phyloP scores from a whole-genome alignment of 2,329 filamentous ascomycete genomes.

The Aspergillus quadricinctus region DNA sequence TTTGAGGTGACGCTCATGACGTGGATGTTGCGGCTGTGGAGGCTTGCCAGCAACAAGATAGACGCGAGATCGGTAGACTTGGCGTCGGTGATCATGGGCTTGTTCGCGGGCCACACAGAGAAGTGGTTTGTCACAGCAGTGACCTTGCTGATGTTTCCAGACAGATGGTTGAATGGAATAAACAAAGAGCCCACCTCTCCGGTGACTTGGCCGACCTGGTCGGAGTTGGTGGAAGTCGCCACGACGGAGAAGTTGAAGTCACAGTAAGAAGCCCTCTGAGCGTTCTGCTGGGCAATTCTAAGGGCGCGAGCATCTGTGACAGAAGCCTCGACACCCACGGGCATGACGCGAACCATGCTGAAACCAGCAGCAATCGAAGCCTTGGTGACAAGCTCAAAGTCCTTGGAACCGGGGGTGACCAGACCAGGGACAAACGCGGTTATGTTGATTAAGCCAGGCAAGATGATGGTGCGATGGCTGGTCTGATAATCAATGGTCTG shows the following conservation, averaged over 20 bases:
- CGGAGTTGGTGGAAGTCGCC: constrained; percentile 67
- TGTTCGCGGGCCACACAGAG: constrained; percentile 69
- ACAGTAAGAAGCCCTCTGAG: constrained; percentile 63
- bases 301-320: constrained; percentile 69
- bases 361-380: constrained; percentile 72
- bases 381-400: constrained; percentile 66
- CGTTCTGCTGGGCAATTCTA: constrained; percentile 67
- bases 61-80: constrained; percentile 78
- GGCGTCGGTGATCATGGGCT: constrained; percentile 77
- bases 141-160: constrained; percentile 79
- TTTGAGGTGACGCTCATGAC: constrained; percentile 76
- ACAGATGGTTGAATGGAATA: constrained; percentile 76
- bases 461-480: constrained; percentile 70
- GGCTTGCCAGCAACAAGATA: constrained; percentile 69
- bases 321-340: constrained; percentile 66
- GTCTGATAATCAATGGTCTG: constrained; percentile 85
- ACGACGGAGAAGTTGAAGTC: constrained; percentile 78
- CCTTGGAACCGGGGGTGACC: constrained; percentile 58
- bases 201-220: constrained; percentile 68
- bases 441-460: constrained; percentile 73
- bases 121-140: constrained; percentile 76
- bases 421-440: constrained; percentile 76
- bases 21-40: constrained; percentile 73
- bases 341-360: constrained; percentile 76
- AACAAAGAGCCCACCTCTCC: constrained; percentile 74